A percentile compares a stretch with the other conserved stretches of the same genome.
These are phyloP conservation scores for Sclerotinia sclerotiorum DNA, from an alignment of 2,329 filamentous ascomycete genomes.

Conservation along the genomic window DNA sequence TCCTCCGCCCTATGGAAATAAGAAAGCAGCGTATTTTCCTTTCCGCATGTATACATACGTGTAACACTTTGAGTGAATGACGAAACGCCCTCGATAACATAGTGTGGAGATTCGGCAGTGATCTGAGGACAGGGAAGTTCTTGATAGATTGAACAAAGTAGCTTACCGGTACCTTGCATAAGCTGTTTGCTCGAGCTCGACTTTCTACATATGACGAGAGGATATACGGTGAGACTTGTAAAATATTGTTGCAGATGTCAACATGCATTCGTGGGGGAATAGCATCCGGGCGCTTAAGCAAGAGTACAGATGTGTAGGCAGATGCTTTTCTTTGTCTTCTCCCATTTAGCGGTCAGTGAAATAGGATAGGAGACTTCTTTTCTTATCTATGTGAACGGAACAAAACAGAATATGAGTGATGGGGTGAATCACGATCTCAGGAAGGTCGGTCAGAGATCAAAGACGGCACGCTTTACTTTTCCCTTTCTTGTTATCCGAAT, in stretches of 20 bases:
- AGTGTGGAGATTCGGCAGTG: neutral
- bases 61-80: neutral
- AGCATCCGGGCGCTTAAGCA: conserved; percentile 8
- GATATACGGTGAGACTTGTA: neutral
- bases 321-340: neutral
- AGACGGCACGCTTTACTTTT: neutral
- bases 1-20: neutral
- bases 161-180: conserved; percentile 1
- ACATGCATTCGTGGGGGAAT: neutral
- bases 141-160: neutral
- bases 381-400: neutral
- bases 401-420: neutral
- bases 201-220: neutral
- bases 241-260: neutral
- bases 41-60: neutral
- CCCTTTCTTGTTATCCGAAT: neutral
- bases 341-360: neutral
- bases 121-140: conserved; percentile 14
- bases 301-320: neutral
- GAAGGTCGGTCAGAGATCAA: neutral
- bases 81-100: neutral
- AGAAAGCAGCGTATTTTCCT: neutral
- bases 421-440: neutral
- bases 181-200: neutral
- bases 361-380: neutral